Percentiles rank a stretch among this genome's conserved stretches.
These are phyloP conservation scores for Neocucurbitaria cava DNA, from an alignment of 2,329 filamentous ascomycete species.

Conservation along the genomic window DNA sequence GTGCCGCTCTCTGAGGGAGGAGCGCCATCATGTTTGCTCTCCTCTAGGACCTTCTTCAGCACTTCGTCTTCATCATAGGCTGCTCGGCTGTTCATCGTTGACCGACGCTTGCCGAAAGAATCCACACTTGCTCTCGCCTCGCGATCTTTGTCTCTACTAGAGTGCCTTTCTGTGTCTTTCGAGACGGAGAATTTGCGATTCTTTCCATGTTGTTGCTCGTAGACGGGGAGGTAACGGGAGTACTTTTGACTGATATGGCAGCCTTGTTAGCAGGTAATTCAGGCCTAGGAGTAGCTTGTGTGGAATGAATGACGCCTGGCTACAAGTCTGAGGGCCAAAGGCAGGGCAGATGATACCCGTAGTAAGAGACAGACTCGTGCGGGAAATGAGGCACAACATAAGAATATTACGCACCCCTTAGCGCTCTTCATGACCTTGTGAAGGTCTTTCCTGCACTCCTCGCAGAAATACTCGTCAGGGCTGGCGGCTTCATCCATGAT, in stretches of 20 bases:
- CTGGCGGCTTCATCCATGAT: slow-evolving; percentile 93
- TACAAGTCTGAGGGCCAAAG: neutral
- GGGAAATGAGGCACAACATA: slow-evolving; percentile 12
- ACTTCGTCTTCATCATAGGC: slow-evolving; percentile 96
- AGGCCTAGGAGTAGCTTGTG: neutral
- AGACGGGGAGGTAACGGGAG: slow-evolving; percentile 68
- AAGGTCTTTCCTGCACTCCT: slow-evolving; percentile 89
- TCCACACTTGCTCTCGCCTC: slow-evolving; percentile 61
- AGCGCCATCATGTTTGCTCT: slow-evolving; percentile 83
- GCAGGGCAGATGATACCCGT: neutral
- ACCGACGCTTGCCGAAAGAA: slow-evolving; percentile 79
- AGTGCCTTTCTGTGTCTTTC: slow-evolving; percentile 65
- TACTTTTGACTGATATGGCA: slow-evolving; percentile 61
- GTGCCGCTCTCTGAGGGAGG: slow-evolving; percentile 62
- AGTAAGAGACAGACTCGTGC: neutral
- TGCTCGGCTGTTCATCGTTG: slow-evolving; percentile 96
- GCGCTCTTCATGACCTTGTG: slow-evolving; percentile 81
- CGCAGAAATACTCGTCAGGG: slow-evolving; percentile 97
- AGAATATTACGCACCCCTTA: slow-evolving; percentile 75
- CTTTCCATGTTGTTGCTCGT: slow-evolving; percentile 59
- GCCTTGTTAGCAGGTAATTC: slow-evolving; percentile 6
- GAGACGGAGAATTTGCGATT: slow-evolving; percentile 69
- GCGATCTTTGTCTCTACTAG: slow-evolving; percentile 64
- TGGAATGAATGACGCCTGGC: neutral
- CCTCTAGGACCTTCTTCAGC: slow-evolving; percentile 86